Conservation (phyloP, 2,329 filamentous ascomycete genomes). For the Ophiostoma piceae region DNA sequence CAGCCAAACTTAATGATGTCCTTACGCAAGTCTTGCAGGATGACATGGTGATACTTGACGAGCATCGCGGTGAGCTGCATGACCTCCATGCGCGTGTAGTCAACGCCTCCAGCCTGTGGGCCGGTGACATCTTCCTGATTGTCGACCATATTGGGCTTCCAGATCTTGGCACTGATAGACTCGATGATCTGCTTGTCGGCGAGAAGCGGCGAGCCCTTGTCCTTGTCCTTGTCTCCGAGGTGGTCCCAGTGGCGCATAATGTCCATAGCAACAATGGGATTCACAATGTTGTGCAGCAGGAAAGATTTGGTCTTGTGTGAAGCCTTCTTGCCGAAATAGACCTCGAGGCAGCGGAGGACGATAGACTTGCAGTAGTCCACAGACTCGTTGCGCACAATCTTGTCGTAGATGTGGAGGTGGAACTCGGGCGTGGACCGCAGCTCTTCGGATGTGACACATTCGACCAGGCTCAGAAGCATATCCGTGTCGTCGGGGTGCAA, state of each 20-base stretch:
- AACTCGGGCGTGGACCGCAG: slow-evolving; percentile 71
- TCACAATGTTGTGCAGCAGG: slow-evolving; percentile 83
- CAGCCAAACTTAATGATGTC: slow-evolving; percentile 99
- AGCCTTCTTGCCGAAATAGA: slow-evolving; percentile 72
- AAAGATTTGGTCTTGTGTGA: slow-evolving; percentile 92
- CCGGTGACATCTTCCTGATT: slow-evolving; percentile 67
- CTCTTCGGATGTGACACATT: slow-evolving; percentile 76
- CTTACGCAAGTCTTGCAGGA: slow-evolving; percentile 86
- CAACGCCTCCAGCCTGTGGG: slow-evolving; percentile 75
- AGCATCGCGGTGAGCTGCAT: slow-evolving; percentile 91
- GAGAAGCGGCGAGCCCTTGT: slow-evolving; percentile 56
- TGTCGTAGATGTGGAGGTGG: slow-evolving; percentile 74
- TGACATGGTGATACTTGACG: slow-evolving; percentile 87
- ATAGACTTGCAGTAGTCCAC: slow-evolving; percentile 80
- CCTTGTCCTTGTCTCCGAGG: slow-evolving; percentile 41
- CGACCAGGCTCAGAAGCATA: slow-evolving; percentile 76
- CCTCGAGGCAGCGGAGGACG: slow-evolving; percentile 78
- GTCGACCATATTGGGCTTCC: slow-evolving; percentile 83
- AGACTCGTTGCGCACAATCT: slow-evolving; percentile 78
- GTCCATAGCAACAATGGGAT: slow-evolving; percentile 95
- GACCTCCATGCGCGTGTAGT: slow-evolving; percentile 93
- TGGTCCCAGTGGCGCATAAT: slow-evolving; percentile 76
- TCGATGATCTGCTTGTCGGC: slow-evolving; percentile 86
- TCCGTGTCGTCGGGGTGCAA: slow-evolving; percentile 72
- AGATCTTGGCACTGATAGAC: slow-evolving; percentile 84